These are phyloP conservation scores for Helichrysum umbraculigerum DNA, from an alignment of 129 eudicot species.

Conservation along the genomic window DNA sequence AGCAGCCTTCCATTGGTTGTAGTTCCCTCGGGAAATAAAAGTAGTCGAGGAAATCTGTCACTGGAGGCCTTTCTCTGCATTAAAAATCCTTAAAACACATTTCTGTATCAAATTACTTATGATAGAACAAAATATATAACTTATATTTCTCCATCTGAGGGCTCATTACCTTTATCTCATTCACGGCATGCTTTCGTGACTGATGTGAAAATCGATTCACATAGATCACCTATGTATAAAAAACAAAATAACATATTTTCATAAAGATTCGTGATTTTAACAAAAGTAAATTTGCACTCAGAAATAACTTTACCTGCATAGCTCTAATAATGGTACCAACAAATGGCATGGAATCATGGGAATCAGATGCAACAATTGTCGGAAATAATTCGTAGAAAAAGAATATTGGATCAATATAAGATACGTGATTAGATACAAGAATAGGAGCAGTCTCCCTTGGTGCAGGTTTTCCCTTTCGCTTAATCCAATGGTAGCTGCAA, in stretches of 20 bases:
- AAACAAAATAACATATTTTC: conserved; percentile 13
- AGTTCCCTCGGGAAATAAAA: conserved; percentile 99
- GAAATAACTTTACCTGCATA: conserved; percentile 75
- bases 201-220: conserved; percentile 84
- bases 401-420: conserved; percentile 93
- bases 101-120: conserved; percentile 93
- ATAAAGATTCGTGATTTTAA: conserved; percentile 2
- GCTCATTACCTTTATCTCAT: conserved; percentile 86
- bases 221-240: conserved; percentile 67
- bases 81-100: conserved; percentile 72
- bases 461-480: conserved; percentile 87
- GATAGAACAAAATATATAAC: conserved; percentile 26
- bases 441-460: conserved; percentile 93
- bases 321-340: conserved; percentile 99
- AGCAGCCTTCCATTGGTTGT: conserved; percentile 86
- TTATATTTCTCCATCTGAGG: neutral
- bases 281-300: neutral
- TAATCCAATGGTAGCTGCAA: conserved; percentile 92
- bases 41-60: conserved; percentile 87
- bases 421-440: conserved; percentile 95
- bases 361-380: conserved; percentile 88
- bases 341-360: conserved; percentile 96
- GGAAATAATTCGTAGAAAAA: conserved; percentile 89
- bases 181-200: conserved; percentile 85
- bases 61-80: conserved; percentile 97